Evolutionary conservation across 2,329 filamentous ascomycete species (phyloP), one percentile per base, ranked within the genome.

Genomic region (Monosporascus ibericus): DNA sequence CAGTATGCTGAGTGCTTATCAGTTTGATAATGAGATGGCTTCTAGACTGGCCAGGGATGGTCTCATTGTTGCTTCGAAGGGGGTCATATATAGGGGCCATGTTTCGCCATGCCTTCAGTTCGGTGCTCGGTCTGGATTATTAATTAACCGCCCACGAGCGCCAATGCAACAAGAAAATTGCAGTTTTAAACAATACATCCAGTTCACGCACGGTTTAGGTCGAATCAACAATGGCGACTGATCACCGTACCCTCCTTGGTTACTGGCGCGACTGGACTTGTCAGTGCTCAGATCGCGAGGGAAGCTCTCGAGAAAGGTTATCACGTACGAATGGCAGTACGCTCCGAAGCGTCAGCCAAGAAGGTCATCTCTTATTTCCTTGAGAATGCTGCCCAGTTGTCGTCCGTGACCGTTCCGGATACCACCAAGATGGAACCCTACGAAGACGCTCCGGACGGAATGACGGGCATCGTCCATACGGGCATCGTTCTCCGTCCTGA

Each of bases 401-500:
- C 64, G 25, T 62, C 65, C 24, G 63, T 68, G 40, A 52, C 73
- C 11, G 64, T 73, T 42, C 55, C 61, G 1, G 68, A 73, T 54
- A 72, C 73, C 50, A 72, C 68, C 1, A 57, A 58, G 6, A 36
- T 60, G 4, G 57, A 60, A 25, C 68, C 70, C n/a, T 74, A 75
- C 56, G 63, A 69, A 47, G 55, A 63, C 1, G 69, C 68, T 0
- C 60, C 73, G 27, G 54, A 64, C 44, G 61, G 60, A 5, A 66
- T 74, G 4, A 62, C 59, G 2, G 73, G 68, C n/a, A 62, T 79
- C 22, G 54, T 74, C 14, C 73, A 75, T 58, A 67, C 71, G 6
- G 6, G 75, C 74, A 1, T 72, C 72, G 0, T 64, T 71, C 37
- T 70, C 73, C 55, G 60, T 62, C 20, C 63, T 66, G 42, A 52